These are phyloP conservation scores for Sabuloglossum arenarium DNA, from an alignment of 495 filamentous ascomycete genomes.

Conservation along the genomic window DNA sequence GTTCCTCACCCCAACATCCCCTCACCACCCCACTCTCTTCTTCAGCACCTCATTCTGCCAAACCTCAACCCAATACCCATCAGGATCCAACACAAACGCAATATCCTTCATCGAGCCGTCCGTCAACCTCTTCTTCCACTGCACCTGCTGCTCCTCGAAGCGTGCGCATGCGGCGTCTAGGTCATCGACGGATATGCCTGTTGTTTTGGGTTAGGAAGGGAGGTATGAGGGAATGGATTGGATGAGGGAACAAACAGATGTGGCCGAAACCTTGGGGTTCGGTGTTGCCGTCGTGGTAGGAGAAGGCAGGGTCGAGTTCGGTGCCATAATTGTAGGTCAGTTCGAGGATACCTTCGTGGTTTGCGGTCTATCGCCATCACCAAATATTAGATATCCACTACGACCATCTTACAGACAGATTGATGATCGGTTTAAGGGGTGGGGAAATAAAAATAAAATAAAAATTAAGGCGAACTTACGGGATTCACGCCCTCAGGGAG, in stretches of 20 bases:
- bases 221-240: neutral
- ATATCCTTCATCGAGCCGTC: slow-evolving; percentile 87
- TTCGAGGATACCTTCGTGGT: slow-evolving; percentile 68
- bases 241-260: neutral
- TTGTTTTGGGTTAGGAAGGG: slow-evolving; percentile 36
- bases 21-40: neutral
- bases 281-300: slow-evolving; percentile 82
- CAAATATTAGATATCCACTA: neutral
- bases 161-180: slow-evolving; percentile 66
- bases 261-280: slow-evolving; percentile 56
- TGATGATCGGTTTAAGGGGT: too few relatives aligned
- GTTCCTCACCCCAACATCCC: too few relatives aligned
- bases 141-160: slow-evolving; percentile 60
- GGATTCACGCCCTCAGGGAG: slow-evolving; percentile 27
- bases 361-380: slow-evolving; percentile 22
- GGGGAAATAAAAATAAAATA: too few relatives aligned
- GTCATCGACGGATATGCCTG: slow-evolving; percentile 59
- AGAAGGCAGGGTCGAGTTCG: slow-evolving; percentile 64
- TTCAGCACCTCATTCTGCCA: neutral
- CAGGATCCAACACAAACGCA: slow-evolving; percentile 85
- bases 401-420: too few relatives aligned
- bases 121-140: slow-evolving; percentile 87
- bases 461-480: too few relatives aligned
- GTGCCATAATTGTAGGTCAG: slow-evolving; percentile 96
- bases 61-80: slow-evolving; percentile 72